Evolutionary conservation across 176 grass and related monocot genomes (phyloP).

Genomic region (Typha latifolia): DNA sequence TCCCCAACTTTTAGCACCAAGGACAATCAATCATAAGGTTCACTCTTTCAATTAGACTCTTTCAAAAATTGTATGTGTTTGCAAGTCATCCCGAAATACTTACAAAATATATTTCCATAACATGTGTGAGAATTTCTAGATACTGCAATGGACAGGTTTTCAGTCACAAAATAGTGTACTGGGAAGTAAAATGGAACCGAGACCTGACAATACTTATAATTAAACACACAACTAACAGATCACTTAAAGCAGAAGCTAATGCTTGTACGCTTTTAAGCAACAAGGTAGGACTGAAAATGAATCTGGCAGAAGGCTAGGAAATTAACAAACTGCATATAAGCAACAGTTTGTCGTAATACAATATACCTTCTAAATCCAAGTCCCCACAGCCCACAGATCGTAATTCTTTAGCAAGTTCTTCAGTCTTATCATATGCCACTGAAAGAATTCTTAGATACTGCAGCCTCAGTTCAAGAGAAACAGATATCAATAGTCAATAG

Average conservation of each 20-base stretch:
- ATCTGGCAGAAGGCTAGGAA: background rate
- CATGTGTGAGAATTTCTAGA: too few species aligned
- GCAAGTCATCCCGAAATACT: too few species aligned
- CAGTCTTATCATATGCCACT: conserved; percentile 84
- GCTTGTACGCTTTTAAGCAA: background rate
- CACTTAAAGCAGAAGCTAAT: background rate
- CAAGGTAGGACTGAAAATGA: background rate
- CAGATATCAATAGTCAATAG: conserved; percentile 11
- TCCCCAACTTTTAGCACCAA: too few species aligned
- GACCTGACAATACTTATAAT: background rate
- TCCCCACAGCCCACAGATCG: conserved; percentile 95
- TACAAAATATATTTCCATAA: too few species aligned
- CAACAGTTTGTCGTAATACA: background rate
- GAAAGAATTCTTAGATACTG: conserved; percentile 93
- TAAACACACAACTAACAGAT: background rate
- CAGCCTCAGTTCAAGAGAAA: conserved; percentile 31
- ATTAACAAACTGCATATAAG: background rate
- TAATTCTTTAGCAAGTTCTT: conserved; percentile 90
- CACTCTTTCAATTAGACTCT: too few species aligned
- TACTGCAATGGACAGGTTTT: background rate
- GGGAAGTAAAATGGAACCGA: background rate
- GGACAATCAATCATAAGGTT: too few species aligned
- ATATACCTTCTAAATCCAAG: conserved; percentile 91
- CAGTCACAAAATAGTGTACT: background rate
- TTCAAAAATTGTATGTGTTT: too few species aligned